Base-by-base conservation (phyloP, 345 rosid genomes). In the Raphanus raphanistrum region DNA sequence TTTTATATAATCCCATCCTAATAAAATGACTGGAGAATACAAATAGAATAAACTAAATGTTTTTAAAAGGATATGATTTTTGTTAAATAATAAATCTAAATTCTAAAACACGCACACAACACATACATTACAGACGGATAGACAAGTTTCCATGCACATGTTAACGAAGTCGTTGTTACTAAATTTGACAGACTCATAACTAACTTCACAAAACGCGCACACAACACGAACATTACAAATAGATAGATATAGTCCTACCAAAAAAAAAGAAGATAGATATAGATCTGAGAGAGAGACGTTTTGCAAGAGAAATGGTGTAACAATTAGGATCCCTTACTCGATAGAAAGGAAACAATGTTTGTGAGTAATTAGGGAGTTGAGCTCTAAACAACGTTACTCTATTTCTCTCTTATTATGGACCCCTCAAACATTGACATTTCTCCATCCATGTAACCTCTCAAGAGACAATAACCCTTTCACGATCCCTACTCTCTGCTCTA, bases 341-440 rank as follows among this genome's bases (percentile, higher is more conserved):
- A 11, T 32, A 31, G 43, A 43, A 57, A 11, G 62, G 73, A 60
- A 77, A 58, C 77, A 78, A 78, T 71, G 10, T 71, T 38, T 70
- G 65, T 55, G 35, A 77, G 25, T 71, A 57, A 59, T 58, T 78
- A 72, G 68, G 72, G 71, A 72, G 72, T 58, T 71, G 81, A 66
- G 72, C 73, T 68, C 77, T 72, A 72, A 59, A 31, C 63, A 72
- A 66, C 72, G 73, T 4, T 61, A 17, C 54, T 26, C 61, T 62
- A 54, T 72, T 64, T 72, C 72, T 59, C 55, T 78, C 52, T 16
- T 72, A 12, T 35, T 33, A 66, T 43, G 81, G 81, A 78, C 81
- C 81, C 81, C 77, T 78, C 73, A 60, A 58, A 8, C 33, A 61
- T 72, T 79, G 82, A 73, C 70, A 67, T 8, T 61, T 79, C 82